phyloP scores from a whole-genome alignment of 1,284 basidiomycete genomes.

The Nidula niveotomentosa region DNA sequence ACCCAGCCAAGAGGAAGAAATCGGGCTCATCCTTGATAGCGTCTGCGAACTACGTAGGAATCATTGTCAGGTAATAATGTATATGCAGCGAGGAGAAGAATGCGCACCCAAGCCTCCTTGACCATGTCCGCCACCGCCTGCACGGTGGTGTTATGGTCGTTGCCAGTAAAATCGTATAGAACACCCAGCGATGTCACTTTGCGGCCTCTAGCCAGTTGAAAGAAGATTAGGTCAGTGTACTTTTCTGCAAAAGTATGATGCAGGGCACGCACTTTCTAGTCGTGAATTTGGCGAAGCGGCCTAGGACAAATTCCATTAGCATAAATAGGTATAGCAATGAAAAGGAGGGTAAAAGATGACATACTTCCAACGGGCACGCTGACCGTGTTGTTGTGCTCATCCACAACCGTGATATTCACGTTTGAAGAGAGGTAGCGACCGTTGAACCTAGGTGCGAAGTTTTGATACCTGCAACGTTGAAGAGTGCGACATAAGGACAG shows the following conservation, averaged over 20 bases:
- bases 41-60: conserved; percentile 58
- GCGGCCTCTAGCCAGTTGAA: conserved; percentile 46
- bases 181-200: conserved; percentile 81
- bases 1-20: conserved; percentile 76
- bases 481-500: neutral
- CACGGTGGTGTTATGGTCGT: conserved; percentile 69
- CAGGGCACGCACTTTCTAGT: conserved; percentile 59
- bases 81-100: too few species aligned
- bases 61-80: neutral
- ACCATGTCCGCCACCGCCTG: conserved; percentile 76
- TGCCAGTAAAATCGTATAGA: conserved; percentile 73
- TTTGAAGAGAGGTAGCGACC: conserved; percentile 85
- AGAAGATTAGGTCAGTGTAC: neutral
- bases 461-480: conserved; percentile 50
- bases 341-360: conserved; percentile 11
- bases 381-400: conserved; percentile 45
- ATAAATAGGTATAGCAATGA: neutral
- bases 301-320: conserved; percentile 22
- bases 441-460: conserved; percentile 71
- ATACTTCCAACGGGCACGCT: conserved; percentile 66
- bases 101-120: conserved; percentile 63
- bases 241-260: neutral
- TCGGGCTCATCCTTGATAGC: conserved; percentile 82
- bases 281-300: conserved; percentile 72
- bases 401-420: conserved; percentile 76